phyloP scores from a whole-genome alignment of 192 early-diverging fungal genomes.

The Irineochytrium annulatum region DNA sequence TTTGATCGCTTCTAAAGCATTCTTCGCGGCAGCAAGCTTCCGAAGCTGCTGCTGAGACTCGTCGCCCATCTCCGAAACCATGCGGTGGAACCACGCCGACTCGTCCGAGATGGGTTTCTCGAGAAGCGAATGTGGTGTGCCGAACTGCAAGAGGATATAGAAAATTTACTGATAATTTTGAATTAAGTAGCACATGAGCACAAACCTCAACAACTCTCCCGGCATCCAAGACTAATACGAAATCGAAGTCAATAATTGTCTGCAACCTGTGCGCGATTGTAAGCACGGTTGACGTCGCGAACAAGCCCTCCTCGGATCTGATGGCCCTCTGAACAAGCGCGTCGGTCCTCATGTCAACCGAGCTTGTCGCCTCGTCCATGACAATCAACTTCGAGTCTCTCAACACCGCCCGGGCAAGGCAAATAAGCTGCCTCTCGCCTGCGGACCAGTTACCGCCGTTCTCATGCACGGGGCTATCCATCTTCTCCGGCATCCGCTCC shows the following conservation, averaged over 20 bases:
- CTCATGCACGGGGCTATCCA: slow-evolving; percentile 58
- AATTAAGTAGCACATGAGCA: slow-evolving; percentile 20
- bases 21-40: slow-evolving; percentile 17
- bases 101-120: slow-evolving; percentile 20
- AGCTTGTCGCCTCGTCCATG: slow-evolving; percentile 45
- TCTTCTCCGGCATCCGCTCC: slow-evolving; percentile 44
- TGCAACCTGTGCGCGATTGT: slow-evolving; percentile 47
- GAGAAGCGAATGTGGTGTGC: slow-evolving; percentile 41
- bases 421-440: slow-evolving; percentile 75
- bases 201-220: slow-evolving; percentile 39
- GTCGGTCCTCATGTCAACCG: slow-evolving; percentile 41
- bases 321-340: slow-evolving; percentile 41
- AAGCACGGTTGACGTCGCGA: slow-evolving; percentile 45
- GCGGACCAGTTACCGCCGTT: slow-evolving; percentile 64
- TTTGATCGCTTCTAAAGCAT: too few relatives aligned
- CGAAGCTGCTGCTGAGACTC: slow-evolving; percentile 32
- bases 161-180: too few relatives aligned
- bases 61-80: slow-evolving; percentile 42
- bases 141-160: slow-evolving; percentile 35
- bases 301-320: slow-evolving; percentile 20
- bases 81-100: slow-evolving; percentile 37
- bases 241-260: slow-evolving; percentile 44
- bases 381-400: slow-evolving; percentile 34
- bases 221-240: slow-evolving; percentile 37
- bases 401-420: slow-evolving; percentile 56